Conservation (phyloP, 306 rosid species). For the Boehmeria nivea region DNA sequence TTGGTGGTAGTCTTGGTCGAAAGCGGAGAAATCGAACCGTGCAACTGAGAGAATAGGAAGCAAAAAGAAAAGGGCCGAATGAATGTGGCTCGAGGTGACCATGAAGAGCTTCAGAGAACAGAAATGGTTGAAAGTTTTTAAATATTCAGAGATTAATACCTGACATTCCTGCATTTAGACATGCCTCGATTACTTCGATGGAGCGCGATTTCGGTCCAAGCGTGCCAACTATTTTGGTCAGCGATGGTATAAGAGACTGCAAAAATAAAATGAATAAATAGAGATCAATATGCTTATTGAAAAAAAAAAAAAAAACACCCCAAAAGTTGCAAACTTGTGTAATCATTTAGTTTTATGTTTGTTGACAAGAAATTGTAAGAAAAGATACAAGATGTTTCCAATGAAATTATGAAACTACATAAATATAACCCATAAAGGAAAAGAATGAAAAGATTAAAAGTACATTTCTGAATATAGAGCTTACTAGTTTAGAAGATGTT, state of each 20-base stretch:
- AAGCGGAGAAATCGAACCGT: constrained; percentile 42
- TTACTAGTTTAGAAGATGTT: constrained; percentile 9
- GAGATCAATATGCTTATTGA: too few relatives aligned
- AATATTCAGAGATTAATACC: constrained; percentile 6
- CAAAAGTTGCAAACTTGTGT: neutral
- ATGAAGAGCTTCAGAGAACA: neutral
- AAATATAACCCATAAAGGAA: neutral
- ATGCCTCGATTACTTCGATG: constrained; percentile 27
- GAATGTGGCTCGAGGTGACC: neutral
- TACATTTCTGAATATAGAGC: too few relatives aligned
- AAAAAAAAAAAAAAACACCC: neutral
- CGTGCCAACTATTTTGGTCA: constrained; percentile 39
- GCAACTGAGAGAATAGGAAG: too few relatives aligned
- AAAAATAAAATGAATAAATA: neutral
- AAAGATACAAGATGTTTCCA: neutral
- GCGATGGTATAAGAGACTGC: constrained; percentile 3
- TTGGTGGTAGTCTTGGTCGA: constrained; percentile 34
- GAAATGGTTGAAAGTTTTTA: neutral
- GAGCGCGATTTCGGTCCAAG: constrained; percentile 31
- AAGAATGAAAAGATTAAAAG: neutral
- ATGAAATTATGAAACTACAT: too few relatives aligned
- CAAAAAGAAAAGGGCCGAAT: neutral
- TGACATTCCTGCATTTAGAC: constrained; percentile 30
- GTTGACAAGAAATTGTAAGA: neutral
- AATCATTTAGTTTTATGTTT: neutral